Evolutionary conservation across 2,329 filamentous ascomycete species (phyloP).

Genomic region (Calonectria hawksworthii): DNA sequence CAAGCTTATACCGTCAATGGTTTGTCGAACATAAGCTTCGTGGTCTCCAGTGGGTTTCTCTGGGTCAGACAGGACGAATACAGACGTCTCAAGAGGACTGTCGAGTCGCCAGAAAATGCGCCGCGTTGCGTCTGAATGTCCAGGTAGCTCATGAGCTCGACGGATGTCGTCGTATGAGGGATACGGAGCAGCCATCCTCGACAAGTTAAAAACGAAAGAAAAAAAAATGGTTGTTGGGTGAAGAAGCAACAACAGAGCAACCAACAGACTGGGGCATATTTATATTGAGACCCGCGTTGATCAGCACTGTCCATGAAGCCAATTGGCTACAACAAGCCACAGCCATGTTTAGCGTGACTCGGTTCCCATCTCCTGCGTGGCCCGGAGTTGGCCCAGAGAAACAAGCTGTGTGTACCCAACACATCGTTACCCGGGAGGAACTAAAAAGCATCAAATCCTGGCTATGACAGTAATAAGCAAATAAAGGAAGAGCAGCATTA

Average conservation of each 20-base stretch:
- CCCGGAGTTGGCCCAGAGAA: too few relatives aligned
- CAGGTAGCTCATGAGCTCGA: neutral
- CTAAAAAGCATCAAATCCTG: too few relatives aligned
- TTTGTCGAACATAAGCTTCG: slow-evolving; percentile 24
- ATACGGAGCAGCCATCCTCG: neutral
- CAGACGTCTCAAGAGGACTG: slow-evolving; percentile 25
- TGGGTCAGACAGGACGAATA: slow-evolving; percentile 21
- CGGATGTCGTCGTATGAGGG: neutral
- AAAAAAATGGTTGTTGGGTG: too few relatives aligned
- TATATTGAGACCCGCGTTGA: neutral
- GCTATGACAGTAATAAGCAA: too few relatives aligned
- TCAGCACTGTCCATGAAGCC: neutral
- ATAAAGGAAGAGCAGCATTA: too few relatives aligned
- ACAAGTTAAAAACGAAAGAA: neutral
- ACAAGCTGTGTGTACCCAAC: too few relatives aligned
- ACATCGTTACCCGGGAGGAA: too few relatives aligned
- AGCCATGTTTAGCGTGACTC: too few relatives aligned
- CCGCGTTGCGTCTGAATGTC: neutral
- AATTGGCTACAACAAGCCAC: neutral
- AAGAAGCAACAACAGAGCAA: neutral
- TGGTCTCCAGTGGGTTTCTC: slow-evolving; percentile 22
- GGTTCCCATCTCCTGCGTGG: too few relatives aligned
- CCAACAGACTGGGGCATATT: neutral
- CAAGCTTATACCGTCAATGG: slow-evolving; percentile 8
- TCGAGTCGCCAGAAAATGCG: slow-evolving; percentile 13